Base-by-base conservation (phyloP, 2,329 filamentous ascomycete species). In the Sarocladium brachiariae region DNA sequence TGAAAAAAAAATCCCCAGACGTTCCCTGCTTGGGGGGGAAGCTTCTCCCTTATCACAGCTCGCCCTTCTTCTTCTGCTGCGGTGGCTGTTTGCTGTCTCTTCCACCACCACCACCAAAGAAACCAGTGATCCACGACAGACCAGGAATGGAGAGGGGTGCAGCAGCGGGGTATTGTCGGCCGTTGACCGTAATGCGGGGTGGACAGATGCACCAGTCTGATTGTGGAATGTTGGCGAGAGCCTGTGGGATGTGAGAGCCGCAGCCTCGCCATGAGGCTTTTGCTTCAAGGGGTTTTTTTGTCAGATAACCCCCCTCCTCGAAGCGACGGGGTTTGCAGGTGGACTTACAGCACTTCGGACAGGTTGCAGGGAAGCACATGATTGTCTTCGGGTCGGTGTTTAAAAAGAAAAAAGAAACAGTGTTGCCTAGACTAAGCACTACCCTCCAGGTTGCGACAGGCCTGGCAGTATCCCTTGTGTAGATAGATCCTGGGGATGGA, bases 181-280 rank as follows among this genome's bases (percentile, higher is more conserved):
- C 72, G 49, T 68, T 58, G 49, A 75, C 61, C 46, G 66, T 68
- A 50, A 71, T 65, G 54, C 64, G 67, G 27, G 73, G 73, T 51
- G 65, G 60, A 62, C 74, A 77, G 8, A 66, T 69, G 61, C 74
- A 77, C 73, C 73, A 74, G 39, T 75, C 59, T 11, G 67, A 62
- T 59, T 75, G 67, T 25, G 71, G 63, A 3, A 76, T 63, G 51
- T 67, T 65, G 27, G 63, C 56, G 39, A 77, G 66, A n/a, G 72
- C 73, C 13, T 65, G 59, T 8, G 70, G 64, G 52, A 76, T 68
- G 57, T 77, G 74, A 51, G 55, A 65, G 47, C 74, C 73, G 63
- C 73, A 77, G 54, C 74, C 74, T 53, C 72, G 70, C 74, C 74
- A 76, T 23, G 72, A 61, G 56, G 70, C 67, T 60, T 73, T 75